phyloP scores from a whole-genome alignment of 2,329 filamentous ascomycete species.

The Ophiostoma sp. region DNA sequence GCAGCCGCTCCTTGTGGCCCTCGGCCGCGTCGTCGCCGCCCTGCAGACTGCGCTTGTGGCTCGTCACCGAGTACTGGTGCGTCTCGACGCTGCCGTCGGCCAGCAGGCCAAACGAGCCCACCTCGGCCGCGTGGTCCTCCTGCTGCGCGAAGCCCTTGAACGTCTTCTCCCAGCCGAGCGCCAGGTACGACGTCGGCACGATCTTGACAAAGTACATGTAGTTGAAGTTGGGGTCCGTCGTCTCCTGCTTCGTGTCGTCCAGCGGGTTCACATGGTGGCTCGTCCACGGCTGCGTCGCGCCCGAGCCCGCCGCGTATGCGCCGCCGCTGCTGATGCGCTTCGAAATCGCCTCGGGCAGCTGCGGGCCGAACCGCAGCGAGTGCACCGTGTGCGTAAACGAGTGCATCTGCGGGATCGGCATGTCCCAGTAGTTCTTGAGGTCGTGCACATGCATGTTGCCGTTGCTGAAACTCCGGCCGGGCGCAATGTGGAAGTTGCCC shows the following conservation, averaged over 20 bases:
- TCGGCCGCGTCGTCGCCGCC: slow-evolving; percentile 81
- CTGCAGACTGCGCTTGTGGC: slow-evolving; percentile 80
- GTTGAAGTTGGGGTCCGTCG: slow-evolving; percentile 79
- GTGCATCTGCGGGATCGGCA: slow-evolving; percentile 62
- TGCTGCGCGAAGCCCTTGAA: slow-evolving; percentile 34
- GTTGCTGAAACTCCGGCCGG: slow-evolving; percentile 90
- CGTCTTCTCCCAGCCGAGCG: slow-evolving; percentile 76
- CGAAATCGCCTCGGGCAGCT: slow-evolving; percentile 67
- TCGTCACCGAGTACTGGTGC: slow-evolving; percentile 96
- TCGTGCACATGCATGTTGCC: slow-evolving; percentile 98
- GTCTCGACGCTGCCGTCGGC: slow-evolving; percentile 83
- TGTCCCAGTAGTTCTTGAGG: slow-evolving; percentile 87
- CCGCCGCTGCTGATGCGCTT: slow-evolving; percentile 44
- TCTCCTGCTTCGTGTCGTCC: slow-evolving; percentile 71
- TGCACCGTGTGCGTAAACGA: slow-evolving; percentile 88
- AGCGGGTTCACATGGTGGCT: slow-evolving; percentile 91
- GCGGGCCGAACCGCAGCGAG: slow-evolving; percentile 84
- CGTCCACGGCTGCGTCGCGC: slow-evolving; percentile 60
- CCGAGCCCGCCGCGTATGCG: slow-evolving; percentile 31
- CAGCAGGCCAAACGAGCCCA: slow-evolving; percentile 63
- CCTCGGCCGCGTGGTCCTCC: slow-evolving; percentile 43
- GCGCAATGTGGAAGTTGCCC: slow-evolving; percentile 97
- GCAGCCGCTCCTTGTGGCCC: slow-evolving; percentile 85
- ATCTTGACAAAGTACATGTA: slow-evolving; percentile 99
- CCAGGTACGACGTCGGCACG: slow-evolving; percentile 89